Conservation (phyloP, 1,284 basidiomycete species). For the Caloboletus inedulis region DNA sequence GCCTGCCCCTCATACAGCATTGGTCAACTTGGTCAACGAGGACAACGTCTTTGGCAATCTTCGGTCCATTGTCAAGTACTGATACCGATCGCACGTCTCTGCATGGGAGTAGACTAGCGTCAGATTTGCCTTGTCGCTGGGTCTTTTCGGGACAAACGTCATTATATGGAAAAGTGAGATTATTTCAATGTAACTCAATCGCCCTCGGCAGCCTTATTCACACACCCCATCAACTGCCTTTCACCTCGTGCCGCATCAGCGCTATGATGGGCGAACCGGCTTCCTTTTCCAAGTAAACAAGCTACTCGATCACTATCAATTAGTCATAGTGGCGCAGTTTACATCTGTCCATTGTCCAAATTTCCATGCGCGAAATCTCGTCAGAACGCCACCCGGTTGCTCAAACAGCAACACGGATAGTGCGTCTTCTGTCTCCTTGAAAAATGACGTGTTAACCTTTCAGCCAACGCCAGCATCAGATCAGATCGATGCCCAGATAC, state of each 20-base stretch:
- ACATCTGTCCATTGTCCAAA: slow-evolving; percentile 9
- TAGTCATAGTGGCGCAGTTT: slow-evolving; percentile 17
- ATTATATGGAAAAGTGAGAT: slow-evolving; percentile 10
- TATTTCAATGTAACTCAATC: slow-evolving; percentile 12
- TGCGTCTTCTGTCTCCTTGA: slow-evolving; percentile 8
- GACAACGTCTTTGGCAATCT: not conserved
- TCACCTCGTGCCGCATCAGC: slow-evolving; percentile 7
- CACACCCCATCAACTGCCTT: slow-evolving; percentile 2
- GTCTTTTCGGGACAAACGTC: slow-evolving; percentile 3
- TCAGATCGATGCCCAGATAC: slow-evolving; percentile 17
- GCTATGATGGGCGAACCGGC: not conserved
- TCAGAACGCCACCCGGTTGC: slow-evolving; percentile 17
- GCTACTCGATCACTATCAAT: slow-evolving; percentile 8
- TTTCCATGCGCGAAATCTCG: slow-evolving; percentile 6
- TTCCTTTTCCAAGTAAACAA: slow-evolving; percentile 13
- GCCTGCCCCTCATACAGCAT: not conserved
- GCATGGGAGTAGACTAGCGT: slow-evolving; percentile 4
- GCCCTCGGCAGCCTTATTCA: not conserved
- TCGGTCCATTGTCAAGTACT: not conserved
- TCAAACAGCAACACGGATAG: not conserved
- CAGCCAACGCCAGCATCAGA: slow-evolving; percentile 1
- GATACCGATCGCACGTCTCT: slow-evolving; percentile 4
- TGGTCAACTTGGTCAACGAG: not conserved
- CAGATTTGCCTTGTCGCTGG: slow-evolving; percentile 5
- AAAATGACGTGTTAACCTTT: slow-evolving; percentile 7